These are phyloP conservation scores for Cyclotella distinguenda DNA, from an alignment of 108 stramenopile genomes.

Conservation along the genomic window DNA sequence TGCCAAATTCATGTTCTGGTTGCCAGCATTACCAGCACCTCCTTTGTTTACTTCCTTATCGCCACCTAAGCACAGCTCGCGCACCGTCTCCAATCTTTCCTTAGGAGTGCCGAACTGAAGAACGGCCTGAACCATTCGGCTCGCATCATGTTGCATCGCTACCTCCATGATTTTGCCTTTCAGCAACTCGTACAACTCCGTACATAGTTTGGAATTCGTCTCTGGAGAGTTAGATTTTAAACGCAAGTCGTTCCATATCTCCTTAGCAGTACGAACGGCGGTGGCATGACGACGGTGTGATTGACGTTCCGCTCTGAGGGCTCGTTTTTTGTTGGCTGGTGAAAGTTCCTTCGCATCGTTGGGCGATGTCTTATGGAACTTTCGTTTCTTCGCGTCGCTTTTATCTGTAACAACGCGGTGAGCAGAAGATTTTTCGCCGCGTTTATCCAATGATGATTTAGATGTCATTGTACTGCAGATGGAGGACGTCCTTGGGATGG, in stretches of 20 bases:
- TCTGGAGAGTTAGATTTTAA: conserved; percentile 69
- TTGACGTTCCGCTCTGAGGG: conserved; percentile 82
- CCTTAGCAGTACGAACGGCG: conserved; percentile 71
- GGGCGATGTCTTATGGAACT: conserved; percentile 1
- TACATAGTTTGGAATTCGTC: conserved; percentile 63
- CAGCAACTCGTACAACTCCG: conserved; percentile 72
- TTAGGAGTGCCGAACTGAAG: conserved; percentile 77
- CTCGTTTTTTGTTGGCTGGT: conserved; percentile 64
- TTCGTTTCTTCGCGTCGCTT: conserved; percentile 21
- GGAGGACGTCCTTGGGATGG: neutral
- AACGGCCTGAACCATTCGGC: conserved; percentile 85
- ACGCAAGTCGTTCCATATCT: conserved; percentile 83
- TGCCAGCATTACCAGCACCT: conserved; percentile 17
- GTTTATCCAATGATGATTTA: neutral
- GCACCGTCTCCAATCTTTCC: conserved; percentile 56
- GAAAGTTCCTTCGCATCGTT: conserved; percentile 9
- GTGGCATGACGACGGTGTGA: conserved; percentile 80
- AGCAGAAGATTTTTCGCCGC: neutral
- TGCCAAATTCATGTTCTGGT: conserved; percentile 43
- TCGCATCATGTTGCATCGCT: conserved; percentile 90
- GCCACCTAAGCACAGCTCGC: conserved; percentile 54
- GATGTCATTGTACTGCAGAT: neutral
- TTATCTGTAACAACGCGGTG: neutral
- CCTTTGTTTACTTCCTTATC: conserved; percentile 12
- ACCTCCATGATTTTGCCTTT: conserved; percentile 76